These are phyloP conservation scores for Peribolospora kevripleyi DNA, from an alignment of 768 basidiomycete genomes.

Conservation along the genomic window DNA sequence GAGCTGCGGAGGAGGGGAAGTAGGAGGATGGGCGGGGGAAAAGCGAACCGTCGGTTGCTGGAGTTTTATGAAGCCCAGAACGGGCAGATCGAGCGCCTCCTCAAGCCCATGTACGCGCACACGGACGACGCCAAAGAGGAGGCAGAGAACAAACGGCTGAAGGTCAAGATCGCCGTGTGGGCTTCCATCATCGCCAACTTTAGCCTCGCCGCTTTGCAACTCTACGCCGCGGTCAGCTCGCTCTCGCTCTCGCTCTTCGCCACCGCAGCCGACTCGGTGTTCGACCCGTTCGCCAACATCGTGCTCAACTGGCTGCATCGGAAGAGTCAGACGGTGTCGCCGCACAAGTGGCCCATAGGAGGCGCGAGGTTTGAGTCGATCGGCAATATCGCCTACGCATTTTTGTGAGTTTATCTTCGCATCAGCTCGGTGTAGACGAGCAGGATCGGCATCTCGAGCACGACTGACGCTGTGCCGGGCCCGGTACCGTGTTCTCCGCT, in stretches of 20 bases:
- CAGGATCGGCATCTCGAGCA: too few species aligned
- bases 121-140: conserved; percentile 53
- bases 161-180: conserved; percentile 75
- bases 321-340: conserved; percentile 44
- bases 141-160: conserved; percentile 37
- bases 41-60: conserved; percentile 34
- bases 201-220: conserved; percentile 17
- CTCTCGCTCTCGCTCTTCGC: conserved; percentile 64
- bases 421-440: too few species aligned
- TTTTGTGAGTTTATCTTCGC: too few species aligned
- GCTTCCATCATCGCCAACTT: conserved; percentile 54
- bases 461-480: too few species aligned
- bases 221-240: conserved; percentile 77
- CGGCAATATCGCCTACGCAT: conserved; percentile 34
- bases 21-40: conserved; percentile 38
- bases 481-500: too few species aligned
- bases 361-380: conserved; percentile 75
- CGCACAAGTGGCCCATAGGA: conserved; percentile 75
- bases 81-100: conserved; percentile 51
- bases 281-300: conserved; percentile 22
- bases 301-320: conserved; percentile 37
- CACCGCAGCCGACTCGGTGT: conserved; percentile 54
- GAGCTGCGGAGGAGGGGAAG: conserved; percentile 33
- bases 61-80: conserved; percentile 17
- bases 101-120: conserved; percentile 77